Evolutionary conservation across 768 basidiomycete genomes (phyloP), one percentile per base, ranked within the genome.

Genomic region (Tulasnella sp.): DNA sequence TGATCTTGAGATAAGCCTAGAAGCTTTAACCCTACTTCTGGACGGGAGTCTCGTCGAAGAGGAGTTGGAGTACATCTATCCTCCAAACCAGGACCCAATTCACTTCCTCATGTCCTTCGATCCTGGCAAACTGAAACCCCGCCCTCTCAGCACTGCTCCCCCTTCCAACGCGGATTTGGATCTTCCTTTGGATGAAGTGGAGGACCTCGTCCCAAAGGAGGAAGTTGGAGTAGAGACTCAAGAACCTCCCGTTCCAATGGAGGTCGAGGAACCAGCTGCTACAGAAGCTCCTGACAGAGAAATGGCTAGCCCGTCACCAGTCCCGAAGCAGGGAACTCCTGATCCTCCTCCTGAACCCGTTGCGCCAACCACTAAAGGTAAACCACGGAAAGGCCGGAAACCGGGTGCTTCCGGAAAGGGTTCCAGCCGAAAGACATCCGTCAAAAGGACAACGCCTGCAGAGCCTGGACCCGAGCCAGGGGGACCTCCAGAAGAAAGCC

Each of bases 1-100:
- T 32, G 89, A 94, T 81, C 88, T 96, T 32, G 95, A 96, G 83
- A 90, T 93, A 1, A 87, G 91, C 3, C 80, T 91, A 2, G 84
- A 87, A 0, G 81, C 89, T 9, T 85, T 95, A 1, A 85, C 88
- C 18, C 86, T 91, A 39, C 88, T 92, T 35, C 82, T 87, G 16
- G 90, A 88, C 23, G 82, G 82, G n/a, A 87, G 89, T 37, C 82
- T 84, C 18, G 87, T 93, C 72, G 85, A 87, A 78, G 86, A 88
- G 10, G 87, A 88, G 18, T 83, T 88, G 26, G 88, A 89, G 72
- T 83, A 92, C 79, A 82, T 90, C 55, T 84, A 94, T 23, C 13
- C 77, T 15, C 77, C 20, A 6, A 84, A 87, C 70, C 83, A 87
- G 2, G 86, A 88, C 32, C 92, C 93, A 0, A 83, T 96, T 35